Evolutionary conservation across 768 basidiomycete species (phyloP), one percentile per base, ranked within the genome.

Genomic region (Mycena floridula): DNA sequence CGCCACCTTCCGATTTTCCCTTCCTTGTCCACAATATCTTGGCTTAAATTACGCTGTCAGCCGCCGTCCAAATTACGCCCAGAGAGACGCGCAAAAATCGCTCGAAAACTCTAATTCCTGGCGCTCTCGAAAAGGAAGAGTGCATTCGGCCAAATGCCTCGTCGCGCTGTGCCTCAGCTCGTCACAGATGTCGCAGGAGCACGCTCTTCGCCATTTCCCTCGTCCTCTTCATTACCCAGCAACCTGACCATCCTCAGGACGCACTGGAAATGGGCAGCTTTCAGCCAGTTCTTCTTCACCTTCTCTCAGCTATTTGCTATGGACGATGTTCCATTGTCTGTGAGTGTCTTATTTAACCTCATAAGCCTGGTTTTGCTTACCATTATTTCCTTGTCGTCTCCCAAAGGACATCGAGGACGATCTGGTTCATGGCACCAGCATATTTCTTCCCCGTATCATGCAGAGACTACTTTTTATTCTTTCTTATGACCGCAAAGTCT

Each of bases 241-340:
- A 68, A 79, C 54, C 60, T 85, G 42, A 49, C 59, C 37, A 57
- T 67, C 23, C 81, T 96, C 42, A 75, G 92, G 45, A 80, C 70
- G 46, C 79, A 90, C 51, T 94, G 89, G 89, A 83, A 87, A 72
- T 95, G 90, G 90, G 92, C 92, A 5, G 85, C 85, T 21, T 86
- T 93, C 63, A 77, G 78, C 63, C 90, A 94, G 61, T 94, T 95
- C 74, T 84, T 89, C 66, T 84, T 76, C 61, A 90, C 85, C 22
- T 95, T 94, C 66, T 72, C 76, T 39, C 74, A 76, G 40, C 71
- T 93, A 45, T 77, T 94, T 51, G 70, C 79, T 28, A 73, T 85
- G 68, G 64, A 75, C 36, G 85, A 88, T 55, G 76, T 92, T 50
- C 71, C 86, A 35, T 65, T 89, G 30, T 58, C 65, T 46, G 88